Percentiles rank a stretch among this genome's conserved stretches.
phyloP scores from a whole-genome alignment of 2,329 filamentous ascomycete species.

The Fusarium tjaetaba region DNA sequence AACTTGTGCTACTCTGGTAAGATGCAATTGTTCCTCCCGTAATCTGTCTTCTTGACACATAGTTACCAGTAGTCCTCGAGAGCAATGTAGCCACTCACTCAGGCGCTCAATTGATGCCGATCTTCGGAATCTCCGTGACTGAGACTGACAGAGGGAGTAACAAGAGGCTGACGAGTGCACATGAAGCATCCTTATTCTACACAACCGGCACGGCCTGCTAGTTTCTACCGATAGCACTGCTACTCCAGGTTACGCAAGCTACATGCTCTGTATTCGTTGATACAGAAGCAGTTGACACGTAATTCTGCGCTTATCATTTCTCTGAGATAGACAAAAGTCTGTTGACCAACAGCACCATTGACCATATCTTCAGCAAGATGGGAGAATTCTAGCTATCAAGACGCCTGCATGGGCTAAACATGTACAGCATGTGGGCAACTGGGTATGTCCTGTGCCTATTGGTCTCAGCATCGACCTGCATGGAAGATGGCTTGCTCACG shows the following conservation, averaged over 20 bases:
- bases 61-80: too few species aligned
- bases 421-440: not conserved
- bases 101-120: not conserved
- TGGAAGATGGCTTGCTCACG: not conserved
- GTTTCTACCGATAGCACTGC: not conserved
- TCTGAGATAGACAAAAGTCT: not conserved
- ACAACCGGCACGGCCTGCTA: fast-evolving
- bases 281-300: fast-evolving
- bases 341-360: not conserved
- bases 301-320: not conserved
- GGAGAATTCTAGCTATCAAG: too few species aligned
- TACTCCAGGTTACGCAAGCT: not conserved
- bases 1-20: not conserved
- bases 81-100: not conserved
- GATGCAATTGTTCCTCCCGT: not conserved
- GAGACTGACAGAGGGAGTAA: not conserved
- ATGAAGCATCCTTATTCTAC: fast-evolving
- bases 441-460: not conserved
- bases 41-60: not conserved
- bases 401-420: not conserved
- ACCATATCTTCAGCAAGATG: not conserved
- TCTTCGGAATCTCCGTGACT: not conserved
- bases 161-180: not conserved
- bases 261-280: not conserved
- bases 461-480: not conserved